Evolutionary conservation across 1,284 basidiomycete genomes (phyloP).

Genomic region (Ustilago bromivora): DNA sequence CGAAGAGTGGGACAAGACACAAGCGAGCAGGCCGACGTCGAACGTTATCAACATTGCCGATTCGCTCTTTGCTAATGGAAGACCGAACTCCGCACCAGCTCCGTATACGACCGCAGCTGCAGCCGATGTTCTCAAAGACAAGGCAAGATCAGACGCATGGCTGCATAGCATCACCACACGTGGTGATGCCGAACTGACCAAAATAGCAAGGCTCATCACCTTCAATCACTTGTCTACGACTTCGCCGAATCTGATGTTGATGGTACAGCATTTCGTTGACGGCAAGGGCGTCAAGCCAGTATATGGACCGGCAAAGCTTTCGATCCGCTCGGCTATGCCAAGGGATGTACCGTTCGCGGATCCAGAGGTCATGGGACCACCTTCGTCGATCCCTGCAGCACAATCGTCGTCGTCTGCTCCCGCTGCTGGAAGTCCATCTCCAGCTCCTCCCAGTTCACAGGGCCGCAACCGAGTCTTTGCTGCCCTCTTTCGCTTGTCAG

Average conservation of each 20-base stretch:
- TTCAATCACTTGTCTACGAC: constrained; percentile 27
- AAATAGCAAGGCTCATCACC: constrained; percentile 23
- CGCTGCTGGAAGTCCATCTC: background rate
- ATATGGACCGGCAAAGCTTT: constrained; percentile 25
- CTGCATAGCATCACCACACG: constrained; percentile 9
- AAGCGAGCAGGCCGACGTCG: constrained; percentile 7
- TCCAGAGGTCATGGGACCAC: constrained; percentile 34
- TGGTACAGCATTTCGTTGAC: constrained; percentile 31
- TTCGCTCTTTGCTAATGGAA: constrained; percentile 10
- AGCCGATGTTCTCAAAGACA: constrained; percentile 11
- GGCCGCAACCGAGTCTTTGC: constrained; percentile 21
- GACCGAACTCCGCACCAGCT: constrained; percentile 2
- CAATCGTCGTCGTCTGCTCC: constrained; percentile 11
- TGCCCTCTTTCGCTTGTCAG: constrained; percentile 33
- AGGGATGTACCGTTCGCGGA: constrained; percentile 21
- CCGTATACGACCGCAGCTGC: constrained; percentile 16
- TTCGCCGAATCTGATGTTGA: constrained; percentile 26
- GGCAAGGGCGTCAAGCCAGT: constrained; percentile 12
- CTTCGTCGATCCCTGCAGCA: constrained; percentile 1
- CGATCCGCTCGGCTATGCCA: constrained; percentile 21
- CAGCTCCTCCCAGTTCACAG: constrained; percentile 12
- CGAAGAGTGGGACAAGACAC: constrained; percentile 22
- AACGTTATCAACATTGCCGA: constrained; percentile 27
- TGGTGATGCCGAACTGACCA: constrained; percentile 35
- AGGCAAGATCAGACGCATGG: constrained; percentile 16